Evolutionary conservation across 768 basidiomycete species (phyloP).

Genomic region (Termitomyces sp.): DNA sequence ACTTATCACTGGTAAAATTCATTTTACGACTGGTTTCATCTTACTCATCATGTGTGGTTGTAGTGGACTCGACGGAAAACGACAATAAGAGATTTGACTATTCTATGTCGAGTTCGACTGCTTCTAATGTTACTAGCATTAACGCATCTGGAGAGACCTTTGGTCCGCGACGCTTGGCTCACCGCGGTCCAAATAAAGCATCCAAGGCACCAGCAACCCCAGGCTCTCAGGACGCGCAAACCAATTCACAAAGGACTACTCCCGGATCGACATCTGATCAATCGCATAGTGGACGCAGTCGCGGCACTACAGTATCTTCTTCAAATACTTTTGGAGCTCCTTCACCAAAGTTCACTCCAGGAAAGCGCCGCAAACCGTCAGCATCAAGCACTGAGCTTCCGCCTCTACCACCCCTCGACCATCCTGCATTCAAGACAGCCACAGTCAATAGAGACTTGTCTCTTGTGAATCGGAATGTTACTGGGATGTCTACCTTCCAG

Average conservation of each 20-base stretch:
- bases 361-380: constrained; percentile 16
- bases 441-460: not conserved
- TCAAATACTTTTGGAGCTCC: constrained; percentile 29
- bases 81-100: constrained; percentile 2
- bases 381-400: constrained; percentile 34
- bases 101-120: constrained; percentile 9
- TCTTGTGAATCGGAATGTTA: not conserved
- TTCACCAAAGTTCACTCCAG: constrained; percentile 27
- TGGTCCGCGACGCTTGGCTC: constrained; percentile 6
- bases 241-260: constrained; percentile 5
- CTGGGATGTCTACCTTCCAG: not conserved
- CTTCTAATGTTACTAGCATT: constrained; percentile 5
- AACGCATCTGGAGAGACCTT: constrained; percentile 16
- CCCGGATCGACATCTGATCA: constrained; percentile 10
- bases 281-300: constrained; percentile 10
- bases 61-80: constrained; percentile 1
- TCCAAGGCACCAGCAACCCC: constrained; percentile 8
- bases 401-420: constrained; percentile 52
- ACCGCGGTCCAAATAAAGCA: constrained; percentile 1
- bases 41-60: not conserved
- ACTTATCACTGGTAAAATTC: constrained; percentile 1
- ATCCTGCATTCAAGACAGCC: constrained; percentile 28
- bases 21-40: not conserved
- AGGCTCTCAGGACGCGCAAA: constrained; percentile 1
- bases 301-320: constrained; percentile 20